Conservation (phyloP, 768 basidiomycete genomes). For the Russula foetens region DNA sequence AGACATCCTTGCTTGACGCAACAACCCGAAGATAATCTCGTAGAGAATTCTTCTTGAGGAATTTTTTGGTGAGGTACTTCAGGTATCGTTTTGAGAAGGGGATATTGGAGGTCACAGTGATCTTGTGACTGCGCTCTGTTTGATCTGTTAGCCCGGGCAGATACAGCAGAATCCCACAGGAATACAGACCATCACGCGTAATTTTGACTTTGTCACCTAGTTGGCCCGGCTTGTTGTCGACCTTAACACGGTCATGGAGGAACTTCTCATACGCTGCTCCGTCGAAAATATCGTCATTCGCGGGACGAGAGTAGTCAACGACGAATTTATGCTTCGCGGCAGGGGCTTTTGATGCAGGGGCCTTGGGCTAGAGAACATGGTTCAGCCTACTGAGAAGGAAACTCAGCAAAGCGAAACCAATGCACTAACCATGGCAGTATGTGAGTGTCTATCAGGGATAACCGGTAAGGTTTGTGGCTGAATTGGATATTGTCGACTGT, state of each 20-base stretch:
- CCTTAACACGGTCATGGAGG: conserved; percentile 90
- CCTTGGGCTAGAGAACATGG: conserved; percentile 48
- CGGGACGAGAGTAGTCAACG: conserved; percentile 82
- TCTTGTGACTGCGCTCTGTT: conserved; percentile 59
- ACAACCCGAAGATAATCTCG: conserved; percentile 99
- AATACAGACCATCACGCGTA: conserved; percentile 66
- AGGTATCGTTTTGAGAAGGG: conserved; percentile 96
- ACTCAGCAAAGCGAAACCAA: conserved; percentile 76
- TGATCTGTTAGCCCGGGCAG: not conserved
- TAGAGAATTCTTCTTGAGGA: conserved; percentile 94
- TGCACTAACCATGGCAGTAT: conserved; percentile 63
- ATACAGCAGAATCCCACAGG: not conserved
- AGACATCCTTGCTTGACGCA: conserved; percentile 86
- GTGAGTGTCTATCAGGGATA: conserved; percentile 22
- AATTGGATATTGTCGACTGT: conserved; percentile 32
- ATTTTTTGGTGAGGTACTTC: conserved; percentile 99
- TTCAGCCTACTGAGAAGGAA: conserved; percentile 87
- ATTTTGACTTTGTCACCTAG: conserved; percentile 88
- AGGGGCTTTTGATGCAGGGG: conserved; percentile 42
- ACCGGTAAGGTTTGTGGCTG: conserved; percentile 1
- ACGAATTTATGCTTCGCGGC: conserved; percentile 68
- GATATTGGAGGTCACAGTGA: conserved; percentile 79
- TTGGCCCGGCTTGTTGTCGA: conserved; percentile 86
- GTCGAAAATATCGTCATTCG: conserved; percentile 53
- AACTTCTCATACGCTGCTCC: conserved; percentile 74